Evolutionary conservation across 371 early-diverging fungal species (phyloP).

Genomic region (Vairimorpha necatrix): DNA sequence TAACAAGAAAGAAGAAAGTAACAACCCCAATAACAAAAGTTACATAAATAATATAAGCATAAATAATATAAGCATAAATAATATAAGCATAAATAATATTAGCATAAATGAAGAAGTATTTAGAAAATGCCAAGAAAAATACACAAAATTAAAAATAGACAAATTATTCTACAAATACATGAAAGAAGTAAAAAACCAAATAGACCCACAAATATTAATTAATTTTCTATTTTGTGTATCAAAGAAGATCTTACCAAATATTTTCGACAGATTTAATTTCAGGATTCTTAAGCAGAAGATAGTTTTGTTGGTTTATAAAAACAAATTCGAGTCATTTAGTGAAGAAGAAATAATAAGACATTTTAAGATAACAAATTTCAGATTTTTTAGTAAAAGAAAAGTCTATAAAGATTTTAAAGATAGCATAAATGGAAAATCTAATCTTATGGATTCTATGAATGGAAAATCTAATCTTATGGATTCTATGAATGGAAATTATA

Average conservation of each 20-base stretch:
- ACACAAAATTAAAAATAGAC: neutral
- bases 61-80: too few relatives aligned
- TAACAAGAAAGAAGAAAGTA: neutral
- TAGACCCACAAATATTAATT: slow-evolving; percentile 25
- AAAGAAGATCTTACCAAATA: slow-evolving; percentile 41
- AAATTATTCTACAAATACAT: slow-evolving; percentile 15
- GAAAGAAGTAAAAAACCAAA: neutral
- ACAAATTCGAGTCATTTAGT: slow-evolving; percentile 46
- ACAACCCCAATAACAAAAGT: too few relatives aligned
- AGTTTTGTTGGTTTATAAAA: slow-evolving; percentile 42
- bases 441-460: too few relatives aligned
- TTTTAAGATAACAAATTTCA: slow-evolving; percentile 39
- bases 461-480: too few relatives aligned
- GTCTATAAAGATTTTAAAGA: neutral
- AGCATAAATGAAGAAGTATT: slow-evolving; percentile 6
- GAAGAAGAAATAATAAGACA: slow-evolving; percentile 38
- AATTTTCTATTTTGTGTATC: slow-evolving; percentile 57
- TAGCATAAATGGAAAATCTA: too few relatives aligned
- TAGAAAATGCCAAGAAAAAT: slow-evolving; percentile 7
- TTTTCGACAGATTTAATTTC: slow-evolving; percentile 44
- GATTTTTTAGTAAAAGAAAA: neutral
- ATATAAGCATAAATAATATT: too few relatives aligned
- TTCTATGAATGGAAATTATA: too few relatives aligned
- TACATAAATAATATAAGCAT: too few relatives aligned
- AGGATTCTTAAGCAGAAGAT: slow-evolving; percentile 54